Evolutionary conservation across 228 moss, liverwort and hornwort species (phyloP).

Genomic region (Sphagnum fallax): DNA sequence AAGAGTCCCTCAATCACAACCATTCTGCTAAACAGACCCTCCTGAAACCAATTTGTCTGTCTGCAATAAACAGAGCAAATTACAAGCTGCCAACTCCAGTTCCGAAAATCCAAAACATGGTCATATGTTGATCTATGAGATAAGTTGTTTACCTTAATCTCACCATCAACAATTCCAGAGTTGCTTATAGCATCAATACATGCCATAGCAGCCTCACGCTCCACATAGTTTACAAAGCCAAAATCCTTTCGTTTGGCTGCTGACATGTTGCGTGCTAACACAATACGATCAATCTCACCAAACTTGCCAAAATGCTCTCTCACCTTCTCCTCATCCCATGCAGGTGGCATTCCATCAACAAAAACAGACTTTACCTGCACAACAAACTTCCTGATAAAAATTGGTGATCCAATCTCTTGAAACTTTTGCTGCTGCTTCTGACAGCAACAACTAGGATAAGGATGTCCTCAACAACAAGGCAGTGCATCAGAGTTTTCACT

Average conservation of each 20-base stretch:
- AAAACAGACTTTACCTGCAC: conserved; percentile 55
- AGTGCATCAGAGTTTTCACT: too few species aligned
- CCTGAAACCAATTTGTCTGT: too few species aligned
- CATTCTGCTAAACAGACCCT: too few species aligned
- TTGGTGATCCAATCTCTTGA: background rate
- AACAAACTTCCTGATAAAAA: conserved; percentile 4
- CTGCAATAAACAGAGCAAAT: too few species aligned
- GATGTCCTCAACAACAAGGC: background rate
- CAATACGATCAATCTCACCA: conserved; percentile 51
- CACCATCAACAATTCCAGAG: conserved; percentile 29
- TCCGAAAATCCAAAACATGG: too few species aligned
- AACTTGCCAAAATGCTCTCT: conserved; percentile 44
- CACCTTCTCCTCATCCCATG: conserved; percentile 48
- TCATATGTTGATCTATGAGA: too few species aligned
- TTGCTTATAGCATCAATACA: conserved; percentile 41
- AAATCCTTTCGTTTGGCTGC: conserved; percentile 52
- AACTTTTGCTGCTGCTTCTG: background rate
- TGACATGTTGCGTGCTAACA: conserved; percentile 43
- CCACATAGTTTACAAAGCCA: conserved; percentile 46
- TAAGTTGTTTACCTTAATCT: conserved; percentile 23
- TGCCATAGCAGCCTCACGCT: conserved; percentile 42
- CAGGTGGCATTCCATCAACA: conserved; percentile 56
- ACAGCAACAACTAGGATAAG: background rate
- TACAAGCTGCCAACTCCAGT: too few species aligned
- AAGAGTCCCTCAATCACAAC: too few species aligned